These are phyloP conservation scores for Ceratocystiopsis brevicomis DNA, from an alignment of 2,329 filamentous ascomycete genomes.

Conservation along the genomic window DNA sequence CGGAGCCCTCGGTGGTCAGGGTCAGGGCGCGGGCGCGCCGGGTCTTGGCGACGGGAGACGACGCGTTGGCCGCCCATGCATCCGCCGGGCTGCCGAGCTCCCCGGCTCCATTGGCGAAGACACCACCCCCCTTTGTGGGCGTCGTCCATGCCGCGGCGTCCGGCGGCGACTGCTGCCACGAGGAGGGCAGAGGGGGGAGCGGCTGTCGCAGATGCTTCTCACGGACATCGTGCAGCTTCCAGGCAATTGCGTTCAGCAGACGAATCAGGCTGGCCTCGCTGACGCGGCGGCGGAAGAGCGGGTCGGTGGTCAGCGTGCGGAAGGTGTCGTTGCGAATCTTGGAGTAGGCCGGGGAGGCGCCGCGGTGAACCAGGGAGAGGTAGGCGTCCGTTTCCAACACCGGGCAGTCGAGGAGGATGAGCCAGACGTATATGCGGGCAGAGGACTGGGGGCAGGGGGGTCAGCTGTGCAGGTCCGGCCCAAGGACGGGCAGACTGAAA, in stretches of 20 bases:
- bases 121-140: not conserved
- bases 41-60: constrained; percentile 23
- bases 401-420: constrained; percentile 76
- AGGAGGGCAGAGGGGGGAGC: not conserved
- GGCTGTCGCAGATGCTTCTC: constrained; percentile 18
- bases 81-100: not conserved
- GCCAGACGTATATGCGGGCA: constrained; percentile 86
- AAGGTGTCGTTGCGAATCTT: constrained; percentile 99
- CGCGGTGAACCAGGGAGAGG: constrained; percentile 75
- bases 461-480: not conserved
- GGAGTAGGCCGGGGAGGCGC: constrained; percentile 81
- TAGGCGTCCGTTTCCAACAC: constrained; percentile 76
- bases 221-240: constrained; percentile 72
- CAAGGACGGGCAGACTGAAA: not conserved
- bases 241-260: constrained; percentile 84
- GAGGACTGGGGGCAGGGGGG: constrained; percentile 43
- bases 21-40: constrained; percentile 34
- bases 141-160: constrained; percentile 2
- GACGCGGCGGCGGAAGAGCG: constrained; percentile 87
- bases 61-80: constrained; percentile 14
- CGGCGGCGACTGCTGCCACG: constrained; percentile 11
- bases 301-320: constrained; percentile 86
- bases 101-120: too few relatives aligned
- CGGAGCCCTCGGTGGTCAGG: constrained; percentile 44
- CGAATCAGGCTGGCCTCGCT: constrained; percentile 91